Evolutionary conservation across 495 filamentous ascomycete species (phyloP).

Genomic region (Aspergillus carlsbadensis): DNA sequence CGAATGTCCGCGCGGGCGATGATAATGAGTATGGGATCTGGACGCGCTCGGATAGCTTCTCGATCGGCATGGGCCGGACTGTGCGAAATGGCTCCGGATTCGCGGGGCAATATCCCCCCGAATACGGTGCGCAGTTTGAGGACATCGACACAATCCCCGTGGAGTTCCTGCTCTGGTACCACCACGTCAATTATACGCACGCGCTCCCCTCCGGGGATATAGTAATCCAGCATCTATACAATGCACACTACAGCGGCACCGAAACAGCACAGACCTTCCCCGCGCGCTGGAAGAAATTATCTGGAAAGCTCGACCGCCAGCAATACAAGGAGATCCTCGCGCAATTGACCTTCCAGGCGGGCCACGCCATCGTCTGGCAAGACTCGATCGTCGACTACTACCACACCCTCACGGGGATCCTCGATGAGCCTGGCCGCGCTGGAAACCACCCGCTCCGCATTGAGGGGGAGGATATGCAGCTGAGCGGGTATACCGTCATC

Average conservation of each 20-base stretch:
- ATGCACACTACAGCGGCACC: constrained; percentile 66
- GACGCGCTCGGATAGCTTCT: constrained; percentile 58
- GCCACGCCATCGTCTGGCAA: constrained; percentile 70
- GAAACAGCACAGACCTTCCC: constrained; percentile 59
- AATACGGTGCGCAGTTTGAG: constrained; percentile 57
- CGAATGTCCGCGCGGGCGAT: constrained; percentile 64
- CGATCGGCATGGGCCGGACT: constrained; percentile 72
- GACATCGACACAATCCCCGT: constrained; percentile 64
- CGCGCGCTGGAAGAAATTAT: constrained; percentile 50
- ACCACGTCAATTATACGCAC: constrained; percentile 70
- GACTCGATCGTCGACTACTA: constrained; percentile 64
- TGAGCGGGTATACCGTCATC: constrained; percentile 48
- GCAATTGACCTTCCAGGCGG: constrained; percentile 62
- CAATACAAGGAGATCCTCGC: constrained; percentile 58
- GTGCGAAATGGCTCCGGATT: constrained; percentile 65
- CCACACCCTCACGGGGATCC: constrained; percentile 55
- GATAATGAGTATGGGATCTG: constrained; percentile 71
- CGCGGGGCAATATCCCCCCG: constrained; percentile 63
- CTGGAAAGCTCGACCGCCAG: constrained; percentile 56
- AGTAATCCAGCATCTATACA: constrained; percentile 76
- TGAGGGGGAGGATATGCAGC: constrained; percentile 62
- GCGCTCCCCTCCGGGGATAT: constrained; percentile 62
- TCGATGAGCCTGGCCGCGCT: constrained; percentile 55
- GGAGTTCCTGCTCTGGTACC: constrained; percentile 71
- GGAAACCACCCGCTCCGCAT: constrained; percentile 60